Conservation (phyloP, 805 yeast genomes). For the Priceomyces fermenticarens region DNA sequence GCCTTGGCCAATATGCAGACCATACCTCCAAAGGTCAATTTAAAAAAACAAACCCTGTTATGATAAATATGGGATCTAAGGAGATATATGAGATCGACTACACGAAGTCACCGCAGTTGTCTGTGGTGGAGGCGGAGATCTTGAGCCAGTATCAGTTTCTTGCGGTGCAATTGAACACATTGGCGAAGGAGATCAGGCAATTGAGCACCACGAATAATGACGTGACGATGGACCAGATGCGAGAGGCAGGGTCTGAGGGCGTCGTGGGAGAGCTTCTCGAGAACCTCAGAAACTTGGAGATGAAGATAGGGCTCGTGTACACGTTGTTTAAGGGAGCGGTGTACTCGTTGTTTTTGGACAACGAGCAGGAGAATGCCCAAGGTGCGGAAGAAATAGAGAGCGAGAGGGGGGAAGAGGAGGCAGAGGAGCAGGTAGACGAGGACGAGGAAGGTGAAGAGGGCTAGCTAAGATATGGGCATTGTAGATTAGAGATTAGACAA, state of each 20-base stretch:
- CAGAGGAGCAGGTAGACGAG: background rate
- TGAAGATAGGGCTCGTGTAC: conserved; percentile 60
- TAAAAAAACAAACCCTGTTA: too few relatives aligned
- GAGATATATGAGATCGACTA: conserved; percentile 17
- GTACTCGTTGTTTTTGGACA: conserved; percentile 58
- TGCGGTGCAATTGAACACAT: conserved; percentile 28
- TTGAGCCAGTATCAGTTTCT: conserved; percentile 37
- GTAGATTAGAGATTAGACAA: too few relatives aligned
- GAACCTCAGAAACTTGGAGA: conserved; percentile 57
- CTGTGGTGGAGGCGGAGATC: conserved; percentile 31
- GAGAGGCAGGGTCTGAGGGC: conserved; percentile 11
- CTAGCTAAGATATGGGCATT: too few relatives aligned
- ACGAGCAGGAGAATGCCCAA: conserved; percentile 24
- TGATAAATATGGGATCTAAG: conserved; percentile 7
- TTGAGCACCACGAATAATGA: conserved; percentile 17
- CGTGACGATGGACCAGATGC: background rate
- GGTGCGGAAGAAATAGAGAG: conserved; percentile 6
- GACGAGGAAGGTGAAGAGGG: too few relatives aligned
- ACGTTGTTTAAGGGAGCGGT: conserved; percentile 70
- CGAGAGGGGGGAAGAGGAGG: conserved; percentile 3
- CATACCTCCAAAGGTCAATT: background rate
- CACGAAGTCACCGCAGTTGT: conserved; percentile 13
- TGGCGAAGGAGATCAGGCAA: conserved; percentile 30
- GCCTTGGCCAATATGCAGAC: background rate
- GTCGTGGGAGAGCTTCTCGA: conserved; percentile 35